Evolutionary conservation across 2,329 filamentous ascomycete genomes (phyloP), one percentile per base, ranked within the genome.

Genomic region (Penicillium fuscoglaucum): DNA sequence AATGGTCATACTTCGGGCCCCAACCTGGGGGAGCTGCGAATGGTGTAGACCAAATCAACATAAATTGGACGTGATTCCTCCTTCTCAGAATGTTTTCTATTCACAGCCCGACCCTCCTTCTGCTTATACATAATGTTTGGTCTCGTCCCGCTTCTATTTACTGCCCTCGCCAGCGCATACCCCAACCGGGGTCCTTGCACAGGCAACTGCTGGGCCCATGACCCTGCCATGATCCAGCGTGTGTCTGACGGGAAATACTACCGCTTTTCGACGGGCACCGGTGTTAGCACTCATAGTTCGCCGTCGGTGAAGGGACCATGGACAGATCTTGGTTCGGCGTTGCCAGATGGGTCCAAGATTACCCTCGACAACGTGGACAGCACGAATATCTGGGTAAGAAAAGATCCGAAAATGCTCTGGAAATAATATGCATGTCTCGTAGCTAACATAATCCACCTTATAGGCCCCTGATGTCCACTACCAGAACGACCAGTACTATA

Each of bases 381-480:
- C 33, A 78, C 71, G 9, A 61, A 84, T 61, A 74, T 83, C 33
- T 84, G 82, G 82, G 78, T 80, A 72, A 54, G 69, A 19, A 19
- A 13, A 1, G 15, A 21, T 21, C 13, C 2, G 51, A 6, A 31
- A 37, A 26, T 48, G 15, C 31, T n/a, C 5, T 21, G n/a, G 1
- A 29, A 31, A 54, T 12, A 33, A 28, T 8, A 37, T 29, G 0
- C 28, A 52, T 33, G 10, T 12, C 28, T 6, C 37, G 35, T 3
- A 15, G 21, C 19, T 35, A 55, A 26, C 43, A 41, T 26, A 45
- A 46, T 54, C 26, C 13, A 45, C 31, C n/a, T 21, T 17, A 6
- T 41, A 87, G 85, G 87, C 88, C 8, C 88, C 88, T 0, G 87
- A 90, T 66, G 82, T 89, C 9, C 73, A 77, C 43, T 77, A 82